Percentiles rank a stretch among this genome's conserved stretches.
phyloP scores from a whole-genome alignment of 768 basidiomycete genomes.

The Auricularia auricula-judae region DNA sequence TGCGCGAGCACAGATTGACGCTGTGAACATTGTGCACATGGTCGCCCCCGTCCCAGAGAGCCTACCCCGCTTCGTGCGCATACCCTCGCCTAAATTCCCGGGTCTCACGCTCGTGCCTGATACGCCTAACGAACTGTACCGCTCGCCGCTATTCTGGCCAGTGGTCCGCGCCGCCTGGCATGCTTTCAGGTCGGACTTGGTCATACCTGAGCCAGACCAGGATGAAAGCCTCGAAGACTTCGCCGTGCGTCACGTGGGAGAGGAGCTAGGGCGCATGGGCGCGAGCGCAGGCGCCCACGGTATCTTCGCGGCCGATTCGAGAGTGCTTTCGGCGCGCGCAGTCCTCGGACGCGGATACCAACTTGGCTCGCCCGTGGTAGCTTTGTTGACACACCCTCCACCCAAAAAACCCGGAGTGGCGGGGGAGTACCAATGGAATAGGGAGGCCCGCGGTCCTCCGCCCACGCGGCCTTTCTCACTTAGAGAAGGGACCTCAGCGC shows the following conservation, averaged over 20 bases:
- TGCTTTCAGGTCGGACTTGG: conserved; percentile 57
- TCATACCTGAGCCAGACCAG: conserved; percentile 34
- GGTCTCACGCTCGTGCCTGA: too few species aligned
- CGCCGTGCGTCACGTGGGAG: conserved; percentile 61
- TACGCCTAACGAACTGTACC: too few species aligned
- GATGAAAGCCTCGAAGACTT: conserved; percentile 84
- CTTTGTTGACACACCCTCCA: neutral
- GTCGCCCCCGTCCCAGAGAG: neutral
- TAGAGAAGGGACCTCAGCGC: conserved; percentile 22
- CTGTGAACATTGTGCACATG: conserved; percentile 7
- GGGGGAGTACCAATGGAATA: too few species aligned
- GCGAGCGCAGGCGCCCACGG: conserved; percentile 82
- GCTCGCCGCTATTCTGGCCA: conserved; percentile 1
- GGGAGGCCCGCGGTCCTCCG: too few species aligned
- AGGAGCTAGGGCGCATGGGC: conserved; percentile 58
- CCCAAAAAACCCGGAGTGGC: too few species aligned
- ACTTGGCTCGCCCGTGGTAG: conserved; percentile 9
- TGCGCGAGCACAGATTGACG: conserved; percentile 4
- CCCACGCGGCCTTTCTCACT: conserved; percentile 14
- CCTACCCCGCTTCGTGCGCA: too few species aligned
- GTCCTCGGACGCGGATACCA: conserved; percentile 55
- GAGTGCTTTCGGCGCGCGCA: conserved; percentile 59
- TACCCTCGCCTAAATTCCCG: too few species aligned
- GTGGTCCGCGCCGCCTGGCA: neutral
- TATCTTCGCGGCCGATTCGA: conserved; percentile 82